Evolutionary conservation across 2,329 filamentous ascomycete species (phyloP), one percentile per base, ranked within the genome.

Genomic region (Hortaea werneckii): DNA sequence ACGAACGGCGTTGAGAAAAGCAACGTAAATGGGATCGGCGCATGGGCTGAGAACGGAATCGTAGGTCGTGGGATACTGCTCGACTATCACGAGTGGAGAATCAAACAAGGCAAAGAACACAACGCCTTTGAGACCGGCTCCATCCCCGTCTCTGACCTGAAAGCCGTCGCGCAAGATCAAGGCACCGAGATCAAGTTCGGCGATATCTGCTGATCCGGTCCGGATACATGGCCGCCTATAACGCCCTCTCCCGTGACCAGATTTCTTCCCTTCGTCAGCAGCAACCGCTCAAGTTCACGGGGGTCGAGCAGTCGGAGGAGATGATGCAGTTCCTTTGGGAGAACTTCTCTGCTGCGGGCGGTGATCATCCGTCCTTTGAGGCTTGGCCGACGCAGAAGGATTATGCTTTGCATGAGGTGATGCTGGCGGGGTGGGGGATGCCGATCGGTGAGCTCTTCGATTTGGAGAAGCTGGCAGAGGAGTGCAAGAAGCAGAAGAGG

Each of bases 41-140:
- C 68, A 0, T 77, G 72, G 71, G 62, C 71, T 4, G 68, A 75
- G 47, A 56, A 70, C 41, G 77, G 76, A 9, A 78, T 80, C 43
- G 74, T 77, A 1, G 76, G 76, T 5, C 64, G 76, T 0, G 77
- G 74, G 4, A 64, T 79, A 2, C 57, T 79, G 26, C 56, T 79
- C 29, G 77, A 79, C 55, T 73, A 74, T 50, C 70, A 73, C 57
- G 58, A 61, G 51, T 76, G 71, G 71, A 62, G 68, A 5, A 54
- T 66, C 27, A 60, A 66, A 7, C 65, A 73, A 34, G 54, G 61
- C 48, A 52, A 60, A 8, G 30, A 38, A 1, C 64, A 69, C 56
- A 42, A 64, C 29, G 54, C 62, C 12, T 65, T 69, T 51, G 45
- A 62, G 12, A 60, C 63, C 0, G 55, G 54, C 11, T 47, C 51